These are phyloP conservation scores for Collybia mongolica DNA, from an alignment of 768 basidiomycete genomes.

Conservation along the genomic window DNA sequence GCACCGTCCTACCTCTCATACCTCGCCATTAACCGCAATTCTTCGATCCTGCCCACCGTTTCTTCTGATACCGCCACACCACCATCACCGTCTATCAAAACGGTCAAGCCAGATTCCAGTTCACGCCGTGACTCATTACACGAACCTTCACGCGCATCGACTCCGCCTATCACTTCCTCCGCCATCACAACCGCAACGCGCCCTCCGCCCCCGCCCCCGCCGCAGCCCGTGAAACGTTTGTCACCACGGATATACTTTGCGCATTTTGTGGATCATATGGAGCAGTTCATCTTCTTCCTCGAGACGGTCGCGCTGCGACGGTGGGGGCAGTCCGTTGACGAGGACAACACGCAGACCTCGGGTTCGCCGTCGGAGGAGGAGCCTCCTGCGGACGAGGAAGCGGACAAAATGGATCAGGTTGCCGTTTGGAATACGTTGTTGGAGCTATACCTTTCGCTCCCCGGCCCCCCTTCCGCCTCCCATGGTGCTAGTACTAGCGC, in stretches of 20 bases:
- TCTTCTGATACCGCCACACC: conserved; percentile 39
- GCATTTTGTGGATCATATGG: conserved; percentile 89
- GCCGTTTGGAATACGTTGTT: conserved; percentile 96
- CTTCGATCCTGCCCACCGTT: conserved; percentile 23
- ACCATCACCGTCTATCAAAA: conserved; percentile 47
- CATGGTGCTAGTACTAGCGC: too few relatives aligned
- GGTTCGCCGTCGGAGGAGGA: conserved; percentile 9
- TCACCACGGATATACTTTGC: conserved; percentile 90
- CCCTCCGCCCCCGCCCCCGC: conserved; percentile 13
- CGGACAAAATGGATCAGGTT: conserved; percentile 61
- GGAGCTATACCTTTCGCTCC: conserved; percentile 82
- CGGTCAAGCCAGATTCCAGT: conserved; percentile 35
- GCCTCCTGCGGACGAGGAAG: conserved; percentile 39
- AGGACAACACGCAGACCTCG: conserved; percentile 9
- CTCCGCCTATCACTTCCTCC: conserved; percentile 19
- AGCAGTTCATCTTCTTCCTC: conserved; percentile 81
- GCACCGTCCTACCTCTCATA: conserved; percentile 77
- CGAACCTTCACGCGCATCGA: conserved; percentile 28
- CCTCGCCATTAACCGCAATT: conserved; percentile 67
- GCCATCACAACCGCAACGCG: conserved; percentile 26
- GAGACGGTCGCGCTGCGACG: conserved; percentile 79
- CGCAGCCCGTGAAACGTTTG: conserved; percentile 47
- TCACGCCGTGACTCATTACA: conserved; percentile 37
- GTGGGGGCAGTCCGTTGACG: conserved; percentile 72
- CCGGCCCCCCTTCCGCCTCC: conserved; percentile 20